phyloP scores from a whole-genome alignment of 2,329 filamentous ascomycete genomes.

The Dichotomopilus funicola region DNA sequence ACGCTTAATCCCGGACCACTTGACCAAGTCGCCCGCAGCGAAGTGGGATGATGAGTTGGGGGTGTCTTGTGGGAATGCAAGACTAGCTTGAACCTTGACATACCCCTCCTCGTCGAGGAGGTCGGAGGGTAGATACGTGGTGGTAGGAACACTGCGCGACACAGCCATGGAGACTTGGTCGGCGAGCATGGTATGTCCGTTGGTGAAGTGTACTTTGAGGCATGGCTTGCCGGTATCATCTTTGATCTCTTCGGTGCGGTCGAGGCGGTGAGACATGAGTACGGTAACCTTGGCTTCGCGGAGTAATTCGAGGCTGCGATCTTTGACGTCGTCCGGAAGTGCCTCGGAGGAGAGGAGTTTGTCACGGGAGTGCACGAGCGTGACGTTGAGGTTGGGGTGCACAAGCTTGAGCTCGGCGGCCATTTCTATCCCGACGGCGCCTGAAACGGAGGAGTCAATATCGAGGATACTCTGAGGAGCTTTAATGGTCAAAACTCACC shows the following conservation, averaged over 20 bases:
- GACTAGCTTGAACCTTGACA: conserved; percentile 53
- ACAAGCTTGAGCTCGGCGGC: conserved; percentile 68
- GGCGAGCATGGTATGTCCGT: conserved; percentile 52
- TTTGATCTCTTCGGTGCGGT: conserved; percentile 40
- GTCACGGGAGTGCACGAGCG: conserved; percentile 65
- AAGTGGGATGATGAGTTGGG: conserved; percentile 58
- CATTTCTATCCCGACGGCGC: conserved; percentile 77
- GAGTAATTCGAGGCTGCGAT: conserved; percentile 52
- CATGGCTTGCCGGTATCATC: conserved; percentile 37
- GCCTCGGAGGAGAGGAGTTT: conserved; percentile 67
- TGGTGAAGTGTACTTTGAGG: conserved; percentile 48
- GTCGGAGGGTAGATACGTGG: conserved; percentile 52
- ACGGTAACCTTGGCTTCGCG: conserved; percentile 58
- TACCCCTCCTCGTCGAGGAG: conserved; percentile 59
- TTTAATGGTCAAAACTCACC: conserved; percentile 10
- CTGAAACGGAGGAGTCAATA: conserved; percentile 27
- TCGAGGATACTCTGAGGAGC: neutral
- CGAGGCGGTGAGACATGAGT: conserved; percentile 54
- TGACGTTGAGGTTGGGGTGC: conserved; percentile 59
- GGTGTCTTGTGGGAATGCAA: conserved; percentile 47
- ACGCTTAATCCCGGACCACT: conserved; percentile 74
- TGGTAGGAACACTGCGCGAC: conserved; percentile 55
- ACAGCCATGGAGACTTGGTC: conserved; percentile 65
- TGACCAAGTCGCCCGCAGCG: conserved; percentile 61
- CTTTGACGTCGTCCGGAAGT: conserved; percentile 63